Conservation (phyloP, 345 rosid genomes). For the Eucalyptus erythrocorys region DNA sequence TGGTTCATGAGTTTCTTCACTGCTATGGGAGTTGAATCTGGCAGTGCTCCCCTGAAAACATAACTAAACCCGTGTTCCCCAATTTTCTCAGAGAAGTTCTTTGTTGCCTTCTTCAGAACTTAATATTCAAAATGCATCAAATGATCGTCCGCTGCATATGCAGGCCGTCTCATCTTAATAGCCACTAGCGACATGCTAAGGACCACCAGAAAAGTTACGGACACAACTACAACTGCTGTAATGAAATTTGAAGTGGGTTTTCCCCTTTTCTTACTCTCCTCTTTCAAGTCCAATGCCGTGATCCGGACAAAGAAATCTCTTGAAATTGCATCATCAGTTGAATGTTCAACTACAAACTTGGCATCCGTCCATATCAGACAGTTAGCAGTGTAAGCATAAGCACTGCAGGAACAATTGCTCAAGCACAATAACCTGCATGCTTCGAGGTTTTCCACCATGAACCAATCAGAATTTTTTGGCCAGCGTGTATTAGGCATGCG, state of each 20-base stretch:
- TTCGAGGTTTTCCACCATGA: background rate
- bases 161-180: background rate
- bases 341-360: background rate
- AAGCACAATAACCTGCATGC: slow-evolving; percentile 9
- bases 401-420: slow-evolving; percentile 19
- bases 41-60: slow-evolving; percentile 4
- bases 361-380: slow-evolving; percentile 6
- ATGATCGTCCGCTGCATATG: background rate
- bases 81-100: background rate
- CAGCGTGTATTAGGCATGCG: background rate
- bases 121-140: background rate
- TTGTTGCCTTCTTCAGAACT: background rate
- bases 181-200: background rate
- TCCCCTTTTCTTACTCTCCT: background rate
- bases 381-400: slow-evolving; percentile 1
- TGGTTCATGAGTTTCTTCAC: slow-evolving; percentile 4
- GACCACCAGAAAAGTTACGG: background rate
- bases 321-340: background rate
- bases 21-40: background rate
- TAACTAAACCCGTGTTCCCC: slow-evolving; percentile 20
- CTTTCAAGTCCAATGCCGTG: background rate
- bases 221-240: background rate
- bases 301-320: background rate
- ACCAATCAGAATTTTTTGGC: background rate
- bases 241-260: background rate